These are phyloP conservation scores for Groenewaldozyma salmanticensis DNA, from an alignment of 805 yeast species.

Conservation along the genomic window DNA sequence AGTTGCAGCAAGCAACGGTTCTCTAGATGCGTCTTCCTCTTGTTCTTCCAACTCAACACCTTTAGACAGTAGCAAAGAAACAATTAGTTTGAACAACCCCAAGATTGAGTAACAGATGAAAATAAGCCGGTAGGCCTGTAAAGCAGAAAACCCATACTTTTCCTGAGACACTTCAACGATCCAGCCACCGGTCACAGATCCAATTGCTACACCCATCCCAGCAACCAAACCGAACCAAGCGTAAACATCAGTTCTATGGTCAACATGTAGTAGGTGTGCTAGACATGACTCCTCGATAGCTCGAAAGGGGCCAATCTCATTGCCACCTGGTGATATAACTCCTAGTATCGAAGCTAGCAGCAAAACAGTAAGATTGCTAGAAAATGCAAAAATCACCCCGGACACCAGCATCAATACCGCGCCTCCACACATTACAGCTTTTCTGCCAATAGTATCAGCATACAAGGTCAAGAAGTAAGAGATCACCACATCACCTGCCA, in stretches of 20 bases:
- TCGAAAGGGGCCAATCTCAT: constrained; percentile 50
- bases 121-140: constrained; percentile 39
- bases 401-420: constrained; percentile 35
- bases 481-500: constrained; percentile 43
- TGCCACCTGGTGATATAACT: constrained; percentile 49
- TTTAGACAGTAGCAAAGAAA: constrained; percentile 35
- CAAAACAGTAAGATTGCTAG: constrained; percentile 29
- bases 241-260: constrained; percentile 41
- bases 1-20: constrained; percentile 9
- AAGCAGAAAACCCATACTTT: constrained; percentile 6
- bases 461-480: constrained; percentile 37
- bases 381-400: constrained; percentile 32
- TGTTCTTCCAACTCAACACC: constrained; percentile 21
- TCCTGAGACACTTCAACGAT: constrained; percentile 20
- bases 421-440: constrained; percentile 32
- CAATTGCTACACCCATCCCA: constrained; percentile 37
- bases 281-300: constrained; percentile 46
- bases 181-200: constrained; percentile 31
- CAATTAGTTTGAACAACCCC: constrained; percentile 38
- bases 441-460: constrained; percentile 41
- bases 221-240: constrained; percentile 50
- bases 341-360: constrained; percentile 37
- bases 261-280: constrained; percentile 33
- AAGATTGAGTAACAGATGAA: constrained; percentile 46
- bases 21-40: constrained; percentile 4